These are phyloP conservation scores for Teratosphaeria nubilosa DNA, from an alignment of 2,329 filamentous ascomycete species.

Conservation along the genomic window DNA sequence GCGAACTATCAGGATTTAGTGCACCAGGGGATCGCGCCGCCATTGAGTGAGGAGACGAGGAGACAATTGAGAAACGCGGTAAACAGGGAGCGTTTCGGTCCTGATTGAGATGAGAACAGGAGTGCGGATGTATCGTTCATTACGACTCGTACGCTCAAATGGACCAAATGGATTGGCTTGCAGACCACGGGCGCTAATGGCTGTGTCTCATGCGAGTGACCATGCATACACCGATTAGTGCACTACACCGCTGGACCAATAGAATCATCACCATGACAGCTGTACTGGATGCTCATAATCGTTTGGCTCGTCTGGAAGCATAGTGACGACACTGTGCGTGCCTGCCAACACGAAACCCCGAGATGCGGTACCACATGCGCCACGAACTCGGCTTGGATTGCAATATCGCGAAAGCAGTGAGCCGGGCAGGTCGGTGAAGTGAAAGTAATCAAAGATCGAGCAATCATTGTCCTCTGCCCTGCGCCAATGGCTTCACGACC, in stretches of 20 bases:
- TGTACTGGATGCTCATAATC: neutral
- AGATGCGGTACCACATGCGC: neutral
- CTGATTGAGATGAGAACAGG: neutral
- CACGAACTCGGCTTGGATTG: neutral
- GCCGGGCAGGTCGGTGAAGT: neutral
- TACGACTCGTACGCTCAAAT: neutral
- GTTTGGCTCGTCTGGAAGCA: neutral
- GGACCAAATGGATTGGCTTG: neutral
- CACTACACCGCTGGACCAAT: neutral
- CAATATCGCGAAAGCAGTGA: neutral
- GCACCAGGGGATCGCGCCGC: constrained; percentile 25
- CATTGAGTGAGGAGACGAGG: constrained; percentile 18
- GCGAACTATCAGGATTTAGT: constrained; percentile 27
- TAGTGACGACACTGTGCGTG: neutral
- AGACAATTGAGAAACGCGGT: constrained; percentile 16
- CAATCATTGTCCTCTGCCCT: neutral
- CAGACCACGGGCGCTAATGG: neutral
- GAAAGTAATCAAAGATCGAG: neutral
- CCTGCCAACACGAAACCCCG: neutral
- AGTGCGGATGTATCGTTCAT: neutral
- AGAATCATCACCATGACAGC: neutral
- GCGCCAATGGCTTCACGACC: neutral
- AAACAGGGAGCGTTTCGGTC: neutral
- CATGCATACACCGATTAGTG: neutral
- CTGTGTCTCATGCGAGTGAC: neutral